phyloP scores from a whole-genome alignment of 2,329 filamentous ascomycete species.

The Colletotrichum acutatum region DNA sequence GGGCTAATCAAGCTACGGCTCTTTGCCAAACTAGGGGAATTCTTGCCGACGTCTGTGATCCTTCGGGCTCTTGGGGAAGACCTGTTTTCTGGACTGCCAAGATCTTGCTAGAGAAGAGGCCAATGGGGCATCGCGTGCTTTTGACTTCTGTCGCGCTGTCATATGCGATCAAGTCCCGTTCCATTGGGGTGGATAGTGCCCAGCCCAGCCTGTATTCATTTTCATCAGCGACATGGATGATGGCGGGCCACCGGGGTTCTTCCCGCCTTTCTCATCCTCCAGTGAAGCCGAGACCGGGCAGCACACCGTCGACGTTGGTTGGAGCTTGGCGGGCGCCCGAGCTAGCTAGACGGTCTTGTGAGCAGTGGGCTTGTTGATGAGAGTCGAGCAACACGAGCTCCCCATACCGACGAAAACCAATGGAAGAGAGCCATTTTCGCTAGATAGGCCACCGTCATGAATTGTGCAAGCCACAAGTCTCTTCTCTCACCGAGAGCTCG shows the following conservation, averaged over 20 bases:
- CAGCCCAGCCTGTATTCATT: background rate
- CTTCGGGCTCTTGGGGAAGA: background rate
- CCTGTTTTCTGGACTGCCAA: background rate
- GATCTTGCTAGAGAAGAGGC: background rate
- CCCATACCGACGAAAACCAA: background rate
- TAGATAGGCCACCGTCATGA: background rate
- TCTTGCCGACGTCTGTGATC: background rate
- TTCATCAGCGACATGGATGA: background rate
- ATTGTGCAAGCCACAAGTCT: background rate
- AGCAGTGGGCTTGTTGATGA: background rate
- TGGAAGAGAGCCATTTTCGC: background rate
- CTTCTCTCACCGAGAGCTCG: background rate
- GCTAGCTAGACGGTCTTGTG: background rate
- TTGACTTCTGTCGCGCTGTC: background rate
- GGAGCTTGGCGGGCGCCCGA: background rate
- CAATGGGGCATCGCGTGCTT: background rate
- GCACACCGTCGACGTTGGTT: background rate
- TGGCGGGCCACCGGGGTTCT: background rate
- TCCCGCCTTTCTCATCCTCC: background rate
- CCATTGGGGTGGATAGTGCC: background rate
- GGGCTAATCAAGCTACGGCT: background rate
- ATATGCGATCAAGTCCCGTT: background rate
- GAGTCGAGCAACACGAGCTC: background rate
- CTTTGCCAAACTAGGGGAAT: background rate
- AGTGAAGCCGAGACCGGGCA: conserved; percentile 1